These are phyloP conservation scores for Hyaloscypha hepaticicola DNA, from an alignment of 495 filamentous ascomycete species.

Conservation along the genomic window DNA sequence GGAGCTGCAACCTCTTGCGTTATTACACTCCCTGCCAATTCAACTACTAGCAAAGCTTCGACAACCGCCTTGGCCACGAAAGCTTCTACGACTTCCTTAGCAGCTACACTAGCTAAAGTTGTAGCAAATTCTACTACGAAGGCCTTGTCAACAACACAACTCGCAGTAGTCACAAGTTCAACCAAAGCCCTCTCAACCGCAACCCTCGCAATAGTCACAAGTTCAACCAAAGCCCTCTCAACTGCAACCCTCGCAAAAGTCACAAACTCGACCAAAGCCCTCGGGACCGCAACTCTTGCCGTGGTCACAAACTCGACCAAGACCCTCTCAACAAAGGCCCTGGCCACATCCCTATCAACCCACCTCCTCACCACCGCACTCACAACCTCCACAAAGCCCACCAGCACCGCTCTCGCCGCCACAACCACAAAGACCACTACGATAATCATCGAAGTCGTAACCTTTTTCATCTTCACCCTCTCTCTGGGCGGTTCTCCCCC, in stretches of 20 bases:
- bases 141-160: too few species aligned
- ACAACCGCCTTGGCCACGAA: neutral
- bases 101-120: too few species aligned
- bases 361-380: neutral
- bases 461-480: conserved; percentile 19
- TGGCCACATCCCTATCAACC: neutral
- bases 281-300: neutral
- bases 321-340: neutral
- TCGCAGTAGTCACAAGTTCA: too few species aligned
- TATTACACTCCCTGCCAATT: neutral
- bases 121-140: too few species aligned
- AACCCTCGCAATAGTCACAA: too few species aligned
- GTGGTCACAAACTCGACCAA: too few species aligned
- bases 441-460: conserved; percentile 10
- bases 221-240: too few species aligned
- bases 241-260: too few species aligned
- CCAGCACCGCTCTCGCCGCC: neutral
- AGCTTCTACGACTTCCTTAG: neutral
- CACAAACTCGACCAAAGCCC: too few species aligned
- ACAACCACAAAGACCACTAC: conserved; percentile 5
- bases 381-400: neutral
- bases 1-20: conserved; percentile 1
- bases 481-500: conserved; percentile 16
- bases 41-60: neutral
- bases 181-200: too few species aligned